Evolutionary conservation across 2,329 filamentous ascomycete species (phyloP).

Genomic region (Fusarium nelsonii): DNA sequence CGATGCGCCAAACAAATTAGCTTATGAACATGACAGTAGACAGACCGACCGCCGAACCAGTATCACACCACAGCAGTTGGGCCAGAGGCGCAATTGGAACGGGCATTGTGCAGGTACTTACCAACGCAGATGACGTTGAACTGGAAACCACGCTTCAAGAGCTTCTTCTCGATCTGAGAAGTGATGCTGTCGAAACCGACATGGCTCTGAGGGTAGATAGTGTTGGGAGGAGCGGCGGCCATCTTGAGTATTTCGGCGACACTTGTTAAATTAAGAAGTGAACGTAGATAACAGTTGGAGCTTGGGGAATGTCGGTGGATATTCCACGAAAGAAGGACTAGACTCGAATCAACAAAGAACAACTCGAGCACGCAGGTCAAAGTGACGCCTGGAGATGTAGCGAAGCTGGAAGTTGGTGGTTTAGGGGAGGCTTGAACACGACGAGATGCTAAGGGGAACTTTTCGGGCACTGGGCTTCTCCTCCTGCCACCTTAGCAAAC

Average conservation of each 20-base stretch:
- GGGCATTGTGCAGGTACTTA: conserved; percentile 64
- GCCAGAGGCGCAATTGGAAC: conserved; percentile 25
- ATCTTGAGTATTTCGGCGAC: conserved; percentile 55
- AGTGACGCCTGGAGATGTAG: conserved; percentile 45
- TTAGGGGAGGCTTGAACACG: conserved; percentile 45
- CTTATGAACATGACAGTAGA: conserved; percentile 15
- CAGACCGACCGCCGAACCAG: conserved; percentile 5
- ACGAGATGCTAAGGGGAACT: conserved; percentile 55
- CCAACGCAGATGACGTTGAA: conserved; percentile 99
- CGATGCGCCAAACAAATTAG: conserved; percentile 34
- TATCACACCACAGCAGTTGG: conserved; percentile 36
- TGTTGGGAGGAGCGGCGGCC: conserved; percentile 74
- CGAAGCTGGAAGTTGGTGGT: conserved; percentile 48
- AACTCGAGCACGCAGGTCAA: conserved; percentile 44
- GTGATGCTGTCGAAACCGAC: conserved; percentile 99
- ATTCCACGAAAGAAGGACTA: conserved; percentile 49
- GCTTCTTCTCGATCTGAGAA: conserved; percentile 98
- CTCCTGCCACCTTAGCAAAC: conserved; percentile 59
- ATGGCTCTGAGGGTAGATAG: conserved; percentile 93
- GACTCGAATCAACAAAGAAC: conserved; percentile 34
- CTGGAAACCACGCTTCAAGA: conserved; percentile 99
- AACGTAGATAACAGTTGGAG: conserved; percentile 48
- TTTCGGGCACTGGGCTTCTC: conserved; percentile 54
- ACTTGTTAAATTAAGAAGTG: conserved; percentile 50
- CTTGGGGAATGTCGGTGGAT: conserved; percentile 42